phyloP scores from a whole-genome alignment of 768 basidiomycete species.

The Lactifluus subvellereus region DNA sequence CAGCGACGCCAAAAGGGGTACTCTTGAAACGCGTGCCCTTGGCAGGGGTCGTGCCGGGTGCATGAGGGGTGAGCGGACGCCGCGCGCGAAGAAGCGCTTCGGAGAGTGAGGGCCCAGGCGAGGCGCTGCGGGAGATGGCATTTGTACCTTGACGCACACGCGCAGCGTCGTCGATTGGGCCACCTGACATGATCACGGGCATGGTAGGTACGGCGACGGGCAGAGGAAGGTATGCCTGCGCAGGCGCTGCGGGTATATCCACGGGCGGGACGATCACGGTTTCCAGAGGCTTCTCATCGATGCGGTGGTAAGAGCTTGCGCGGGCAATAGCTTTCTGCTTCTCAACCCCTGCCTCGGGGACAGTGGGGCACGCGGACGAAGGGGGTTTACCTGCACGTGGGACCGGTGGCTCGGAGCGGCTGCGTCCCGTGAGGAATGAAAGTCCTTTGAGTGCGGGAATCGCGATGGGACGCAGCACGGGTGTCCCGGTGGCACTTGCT shows the following conservation, averaged over 20 bases:
- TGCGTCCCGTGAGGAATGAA: slow-evolving; percentile 23
- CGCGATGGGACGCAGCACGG: slow-evolving; percentile 12
- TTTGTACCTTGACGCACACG: slow-evolving; percentile 8
- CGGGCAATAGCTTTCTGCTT: neutral
- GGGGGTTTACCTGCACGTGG: slow-evolving; percentile 20
- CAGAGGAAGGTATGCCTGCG: slow-evolving; percentile 1
- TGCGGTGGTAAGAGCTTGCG: neutral
- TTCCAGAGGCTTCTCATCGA: slow-evolving; percentile 3
- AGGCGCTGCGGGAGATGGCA: slow-evolving; percentile 33
- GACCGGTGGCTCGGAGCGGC: slow-evolving; percentile 19
- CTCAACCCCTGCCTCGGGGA: neutral
- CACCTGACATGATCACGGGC: neutral
- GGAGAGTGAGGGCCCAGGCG: slow-evolving; percentile 57
- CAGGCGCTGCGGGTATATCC: slow-evolving; percentile 9
- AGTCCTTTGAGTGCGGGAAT: slow-evolving; percentile 22
- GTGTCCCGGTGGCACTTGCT: slow-evolving; percentile 12
- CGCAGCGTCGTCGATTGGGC: neutral
- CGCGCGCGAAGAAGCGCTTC: slow-evolving; percentile 66
- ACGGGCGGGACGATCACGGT: neutral
- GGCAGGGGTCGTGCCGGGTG: slow-evolving; percentile 23
- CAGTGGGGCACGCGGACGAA: neutral
- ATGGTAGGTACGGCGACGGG: neutral
- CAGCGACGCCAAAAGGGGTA: slow-evolving; percentile 55
- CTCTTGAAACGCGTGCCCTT: slow-evolving; percentile 70
- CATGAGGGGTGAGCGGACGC: slow-evolving; percentile 32